Conservation (phyloP, 495 filamentous ascomycete genomes). For the Aspergillus avenaceus region DNA sequence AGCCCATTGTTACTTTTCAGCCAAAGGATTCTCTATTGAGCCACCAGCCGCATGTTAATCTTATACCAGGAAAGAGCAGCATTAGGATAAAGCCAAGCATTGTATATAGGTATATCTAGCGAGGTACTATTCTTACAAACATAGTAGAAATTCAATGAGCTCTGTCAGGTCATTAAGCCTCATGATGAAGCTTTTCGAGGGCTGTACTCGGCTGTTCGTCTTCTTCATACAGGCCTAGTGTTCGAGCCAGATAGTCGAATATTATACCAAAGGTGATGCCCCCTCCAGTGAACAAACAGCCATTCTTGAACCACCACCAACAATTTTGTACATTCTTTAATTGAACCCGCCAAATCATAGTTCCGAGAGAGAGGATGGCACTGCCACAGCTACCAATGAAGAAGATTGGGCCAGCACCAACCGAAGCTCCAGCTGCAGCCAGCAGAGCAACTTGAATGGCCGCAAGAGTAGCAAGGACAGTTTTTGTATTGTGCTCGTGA, state of each 20-base stretch:
- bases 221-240: conserved; percentile 26
- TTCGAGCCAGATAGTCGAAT: conserved; percentile 55
- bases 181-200: no score
- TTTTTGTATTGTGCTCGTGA: conserved; percentile 85
- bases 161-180: background rate
- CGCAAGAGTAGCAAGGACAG: conserved; percentile 72
- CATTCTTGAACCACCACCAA: conserved; percentile 95
- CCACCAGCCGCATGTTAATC: no score
- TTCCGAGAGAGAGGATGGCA: conserved; percentile 65
- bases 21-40: no score
- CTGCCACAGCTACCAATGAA: conserved; percentile 83
- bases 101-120: no score
- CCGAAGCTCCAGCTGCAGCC: conserved; percentile 66
- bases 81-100: no score
- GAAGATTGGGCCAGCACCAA: conserved; percentile 79
- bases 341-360: conserved; percentile 87
- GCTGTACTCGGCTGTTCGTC: background rate
- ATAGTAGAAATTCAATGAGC: no score
- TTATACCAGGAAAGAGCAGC: no score
- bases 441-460: conserved; percentile 74
- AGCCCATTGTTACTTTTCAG: no score
- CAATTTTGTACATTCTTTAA: conserved; percentile 81
- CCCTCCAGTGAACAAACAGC: conserved; percentile 65
- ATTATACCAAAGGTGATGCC: conserved; percentile 58
- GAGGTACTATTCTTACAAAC: no score